phyloP scores from a whole-genome alignment of 257 asterid genomes.

The Solanum paucissectum region DNA sequence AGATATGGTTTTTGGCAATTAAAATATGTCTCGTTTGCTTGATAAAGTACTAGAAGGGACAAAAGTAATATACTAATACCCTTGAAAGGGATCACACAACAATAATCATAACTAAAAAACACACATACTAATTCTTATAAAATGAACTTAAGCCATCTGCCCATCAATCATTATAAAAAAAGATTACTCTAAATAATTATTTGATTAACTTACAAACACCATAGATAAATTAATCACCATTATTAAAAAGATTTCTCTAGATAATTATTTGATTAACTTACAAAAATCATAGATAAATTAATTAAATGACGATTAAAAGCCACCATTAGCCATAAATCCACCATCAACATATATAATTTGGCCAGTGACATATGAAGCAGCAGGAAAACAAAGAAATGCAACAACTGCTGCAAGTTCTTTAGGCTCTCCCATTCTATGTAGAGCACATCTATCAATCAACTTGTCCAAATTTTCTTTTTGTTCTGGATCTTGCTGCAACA shows the following conservation, averaged over 20 bases:
- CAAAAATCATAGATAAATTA: neutral
- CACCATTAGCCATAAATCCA: neutral
- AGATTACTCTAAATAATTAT: neutral
- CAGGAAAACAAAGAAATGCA: constrained; percentile 5
- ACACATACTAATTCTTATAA: too few species aligned
- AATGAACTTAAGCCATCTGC: too few species aligned
- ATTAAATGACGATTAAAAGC: neutral
- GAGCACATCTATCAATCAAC: neutral
- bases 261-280: neutral
- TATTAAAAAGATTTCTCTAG: neutral
- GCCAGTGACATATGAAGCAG: constrained; percentile 6
- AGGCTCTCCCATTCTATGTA: neutral
- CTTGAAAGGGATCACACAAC: neutral
- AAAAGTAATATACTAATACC: too few species aligned
- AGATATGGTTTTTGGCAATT: neutral
- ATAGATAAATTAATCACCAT: neutral
- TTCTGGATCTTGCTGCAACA: neutral
- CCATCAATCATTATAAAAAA: too few species aligned
- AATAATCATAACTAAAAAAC: neutral
- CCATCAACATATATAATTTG: constrained; percentile 1
- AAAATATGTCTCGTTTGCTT: neutral
- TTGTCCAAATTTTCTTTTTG: neutral
- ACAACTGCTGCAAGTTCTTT: constrained; percentile 1
- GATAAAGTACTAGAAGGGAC: neutral
- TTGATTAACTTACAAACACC: neutral